Evolutionary conservation across 352 stramenopile genomes (phyloP).

Genomic region (Pythium diclinum): DNA sequence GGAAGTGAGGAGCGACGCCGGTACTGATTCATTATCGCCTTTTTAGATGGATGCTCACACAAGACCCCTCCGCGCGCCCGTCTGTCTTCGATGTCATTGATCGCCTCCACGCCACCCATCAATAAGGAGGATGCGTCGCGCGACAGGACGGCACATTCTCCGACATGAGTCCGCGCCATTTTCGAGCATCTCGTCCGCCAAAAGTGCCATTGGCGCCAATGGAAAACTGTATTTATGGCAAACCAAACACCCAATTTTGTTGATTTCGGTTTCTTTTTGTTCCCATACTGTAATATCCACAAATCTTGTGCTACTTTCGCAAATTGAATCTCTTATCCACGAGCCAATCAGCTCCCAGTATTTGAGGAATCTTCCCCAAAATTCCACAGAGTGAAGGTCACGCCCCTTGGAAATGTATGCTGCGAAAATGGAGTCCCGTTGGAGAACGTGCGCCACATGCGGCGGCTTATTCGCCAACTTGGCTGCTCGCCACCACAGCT

Average conservation of each 20-base stretch:
- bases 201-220: conserved; percentile 11
- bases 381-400: conserved; percentile 32
- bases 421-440: conserved; percentile 5
- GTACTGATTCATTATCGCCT: conserved; percentile 22
- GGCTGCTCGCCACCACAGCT: conserved; percentile 4
- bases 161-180: conserved; percentile 23
- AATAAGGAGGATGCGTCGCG: conserved; percentile 12
- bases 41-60: conserved; percentile 64
- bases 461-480: conserved; percentile 35
- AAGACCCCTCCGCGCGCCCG: conserved; percentile 46
- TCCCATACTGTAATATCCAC: background rate
- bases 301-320: conserved; percentile 12
- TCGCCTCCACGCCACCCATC: conserved; percentile 41
- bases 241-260: conserved; percentile 3
- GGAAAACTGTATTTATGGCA: conserved; percentile 21
- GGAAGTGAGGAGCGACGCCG: background rate
- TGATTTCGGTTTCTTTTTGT: background rate
- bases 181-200: conserved; percentile 6
- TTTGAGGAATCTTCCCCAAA: conserved; percentile 31
- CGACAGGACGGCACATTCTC: background rate
- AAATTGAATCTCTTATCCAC: background rate
- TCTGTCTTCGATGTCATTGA: conserved; percentile 71
- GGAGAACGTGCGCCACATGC: conserved; percentile 8
- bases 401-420: conserved; percentile 7
- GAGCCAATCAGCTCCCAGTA: conserved; percentile 25